Conservation (phyloP, 2,329 filamentous ascomycete species). For the Periconia macrospinosa region DNA sequence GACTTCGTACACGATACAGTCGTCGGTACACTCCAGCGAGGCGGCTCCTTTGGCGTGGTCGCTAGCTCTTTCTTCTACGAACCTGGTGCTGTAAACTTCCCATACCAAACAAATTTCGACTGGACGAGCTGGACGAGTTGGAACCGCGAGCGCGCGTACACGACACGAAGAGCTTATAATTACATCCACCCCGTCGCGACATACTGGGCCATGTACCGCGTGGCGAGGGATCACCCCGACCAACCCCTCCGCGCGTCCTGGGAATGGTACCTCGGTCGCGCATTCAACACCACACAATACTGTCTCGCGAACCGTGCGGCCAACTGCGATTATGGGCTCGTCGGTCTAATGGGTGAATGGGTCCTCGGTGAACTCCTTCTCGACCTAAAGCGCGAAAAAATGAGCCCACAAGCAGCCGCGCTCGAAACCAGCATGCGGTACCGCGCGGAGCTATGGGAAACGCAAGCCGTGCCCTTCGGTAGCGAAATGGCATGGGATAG, state of each 20-base stretch:
- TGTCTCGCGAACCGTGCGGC: slow-evolving; percentile 40
- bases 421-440: slow-evolving; percentile 53
- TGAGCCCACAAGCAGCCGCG: slow-evolving; percentile 41
- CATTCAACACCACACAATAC: slow-evolving; percentile 53
- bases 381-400: slow-evolving; percentile 55
- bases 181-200: slow-evolving; percentile 60
- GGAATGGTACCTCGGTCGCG: slow-evolving; percentile 60
- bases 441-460: slow-evolving; percentile 56
- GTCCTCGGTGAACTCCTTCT: slow-evolving; percentile 57
- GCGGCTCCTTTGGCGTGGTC: slow-evolving; percentile 51
- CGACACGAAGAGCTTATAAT: slow-evolving; percentile 58
- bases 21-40: slow-evolving; percentile 49
- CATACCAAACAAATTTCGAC: slow-evolving; percentile 49
- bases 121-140: slow-evolving; percentile 58
- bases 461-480: slow-evolving; percentile 57
- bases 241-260: slow-evolving; percentile 48
- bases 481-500: slow-evolving; percentile 67
- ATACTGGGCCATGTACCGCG: slow-evolving; percentile 62
- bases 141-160: slow-evolving; percentile 51
- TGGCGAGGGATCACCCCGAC: slow-evolving; percentile 53
- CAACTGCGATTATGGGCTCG: slow-evolving; percentile 46
- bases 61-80: slow-evolving; percentile 63
- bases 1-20: slow-evolving; percentile 56
- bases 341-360: slow-evolving; percentile 63
- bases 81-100: slow-evolving; percentile 44